Base-by-base conservation (phyloP, 2,329 filamentous ascomycete species). In the Sporothrix mexicana region DNA sequence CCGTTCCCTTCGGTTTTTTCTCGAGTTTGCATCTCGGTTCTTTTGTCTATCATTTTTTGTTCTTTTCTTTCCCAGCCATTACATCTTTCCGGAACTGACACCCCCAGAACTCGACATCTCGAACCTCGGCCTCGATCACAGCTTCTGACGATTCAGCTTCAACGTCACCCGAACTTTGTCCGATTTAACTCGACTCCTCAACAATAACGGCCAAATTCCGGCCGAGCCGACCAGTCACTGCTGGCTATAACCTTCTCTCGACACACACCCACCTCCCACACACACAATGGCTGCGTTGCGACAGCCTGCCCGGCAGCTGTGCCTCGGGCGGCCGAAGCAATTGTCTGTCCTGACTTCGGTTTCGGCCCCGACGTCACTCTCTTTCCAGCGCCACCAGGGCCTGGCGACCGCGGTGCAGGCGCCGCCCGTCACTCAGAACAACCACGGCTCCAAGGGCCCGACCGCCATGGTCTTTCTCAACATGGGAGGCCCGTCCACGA, bases 391-490 rank as follows among this genome's bases (percentile, higher is more conserved):
- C 82, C 84, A 77, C 72, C 81, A 86, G 77, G 80, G 80, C 62
- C 82, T 88, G 77, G 91, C 91, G 43, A 92, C 90, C 15, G 85
- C 87, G 12, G 69, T 61, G 7, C 71, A 70, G 20, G 90, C 89
- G 4, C 92, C 93, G 12, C 93, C 93, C 8, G 93, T 96, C 25
- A 95, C 93, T 0, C 93, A 97, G 81, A 87, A 94, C 86, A 86
- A 88, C 7, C 88, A 88, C 0, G 88, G 87, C 13, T 88, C 87
- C 57, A 77, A 93, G 79, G 95, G 95, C 0, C 94, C 95, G 8
- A 99, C 96, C 4, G 96, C 96, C 59, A 98, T 99, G 90, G 96
- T 99, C 15, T 98, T 99, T 79, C 89, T 99, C 84, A 99, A 99
- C 83, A 99, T 99, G 96, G 96, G 96, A 74, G 96, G 96, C 0